Evolutionary conservation across 139 green algal species (phyloP).

Genomic region (Chlorella sp.): DNA sequence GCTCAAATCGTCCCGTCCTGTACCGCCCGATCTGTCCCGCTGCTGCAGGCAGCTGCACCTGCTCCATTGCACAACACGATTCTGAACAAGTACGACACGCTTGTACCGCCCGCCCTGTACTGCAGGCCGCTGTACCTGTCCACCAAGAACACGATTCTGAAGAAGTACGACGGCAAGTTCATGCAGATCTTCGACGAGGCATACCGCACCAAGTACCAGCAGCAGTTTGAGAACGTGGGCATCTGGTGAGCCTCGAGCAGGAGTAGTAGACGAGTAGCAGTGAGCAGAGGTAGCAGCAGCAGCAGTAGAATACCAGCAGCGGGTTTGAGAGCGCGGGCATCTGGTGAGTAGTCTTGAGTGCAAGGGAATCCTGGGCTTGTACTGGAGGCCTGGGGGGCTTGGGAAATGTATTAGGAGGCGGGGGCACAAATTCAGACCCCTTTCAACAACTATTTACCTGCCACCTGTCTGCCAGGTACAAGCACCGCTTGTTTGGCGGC

Average conservation of each 20-base stretch:
- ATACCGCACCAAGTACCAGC: constrained; percentile 89
- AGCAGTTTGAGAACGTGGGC: constrained; percentile 80
- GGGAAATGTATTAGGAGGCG: too few relatives aligned
- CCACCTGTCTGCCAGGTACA: too few relatives aligned
- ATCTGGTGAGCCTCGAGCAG: constrained; percentile 83
- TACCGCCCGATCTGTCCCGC: too few relatives aligned
- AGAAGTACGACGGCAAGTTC: constrained; percentile 90
- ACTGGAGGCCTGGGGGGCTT: too few relatives aligned
- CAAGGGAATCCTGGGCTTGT: background rate
- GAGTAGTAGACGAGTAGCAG: too few relatives aligned
- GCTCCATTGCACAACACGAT: background rate
- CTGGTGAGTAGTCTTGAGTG: background rate
- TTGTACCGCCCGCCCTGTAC: too few relatives aligned
- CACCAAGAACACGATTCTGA: constrained; percentile 99
- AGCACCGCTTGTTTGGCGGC: constrained; percentile 98
- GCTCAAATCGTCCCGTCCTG: background rate
- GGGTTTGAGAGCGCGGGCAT: too few relatives aligned
- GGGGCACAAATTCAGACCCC: too few relatives aligned
- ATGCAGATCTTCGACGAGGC: constrained; percentile 88
- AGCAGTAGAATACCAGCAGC: constrained; percentile 87
- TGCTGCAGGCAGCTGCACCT: background rate
- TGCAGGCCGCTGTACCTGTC: constrained; percentile 90
- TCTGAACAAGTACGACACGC: too few relatives aligned
- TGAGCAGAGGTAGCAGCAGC: too few relatives aligned
- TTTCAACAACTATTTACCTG: too few relatives aligned